Base-by-base conservation (phyloP, 106 monocot species). In the Platanthera zijinensis region DNA sequence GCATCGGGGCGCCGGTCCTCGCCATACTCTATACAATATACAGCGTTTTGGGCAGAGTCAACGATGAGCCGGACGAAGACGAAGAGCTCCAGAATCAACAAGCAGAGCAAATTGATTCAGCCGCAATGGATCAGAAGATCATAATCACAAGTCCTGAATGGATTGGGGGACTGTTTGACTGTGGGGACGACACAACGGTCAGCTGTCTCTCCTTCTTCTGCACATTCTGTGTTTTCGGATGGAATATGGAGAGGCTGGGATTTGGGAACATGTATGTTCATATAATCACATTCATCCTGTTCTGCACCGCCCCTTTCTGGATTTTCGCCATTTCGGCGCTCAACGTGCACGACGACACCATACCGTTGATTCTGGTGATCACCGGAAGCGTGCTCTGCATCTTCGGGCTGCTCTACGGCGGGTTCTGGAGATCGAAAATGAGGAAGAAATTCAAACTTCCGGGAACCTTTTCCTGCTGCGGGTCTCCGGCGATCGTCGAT, bases 191-290 rank as follows among this genome's bases (percentile, higher is more conserved):
- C 7, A 6, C 25, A 7, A 69, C 74, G 0, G 75, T 74, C 2
- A 14, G 49, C n/a, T 75, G 54, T 51, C 59, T 78, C 53, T 78
- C 83, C 46, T 57, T 59, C 52, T 83, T 83, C 74, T 83, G 83
- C 74, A 78, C 74, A 5, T 78, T 52, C 68, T 83, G 83, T 14
- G 74, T 80, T 1, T 80, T 80, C 17, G 80, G 80, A 32, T 80
- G 80, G 80, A 80, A 80, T 30, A 66, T 66, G 63, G 80, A 80
- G 17, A 69, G 78, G 39, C 69, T 78, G 0, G 78, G 78, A 8
- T 78, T 82, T 32, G 82, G 82, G 3, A 82, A 82, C 71, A 73
- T 52, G 77, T 77, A 72, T 48, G 82, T 82, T 48, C 82, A 82
- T 63, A 73, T 49, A 57, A 49, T 28, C 72, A 77, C 77, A 10